Conservation (phyloP, 257 asterid genomes). For the Gynochthodes officinalis region DNA sequence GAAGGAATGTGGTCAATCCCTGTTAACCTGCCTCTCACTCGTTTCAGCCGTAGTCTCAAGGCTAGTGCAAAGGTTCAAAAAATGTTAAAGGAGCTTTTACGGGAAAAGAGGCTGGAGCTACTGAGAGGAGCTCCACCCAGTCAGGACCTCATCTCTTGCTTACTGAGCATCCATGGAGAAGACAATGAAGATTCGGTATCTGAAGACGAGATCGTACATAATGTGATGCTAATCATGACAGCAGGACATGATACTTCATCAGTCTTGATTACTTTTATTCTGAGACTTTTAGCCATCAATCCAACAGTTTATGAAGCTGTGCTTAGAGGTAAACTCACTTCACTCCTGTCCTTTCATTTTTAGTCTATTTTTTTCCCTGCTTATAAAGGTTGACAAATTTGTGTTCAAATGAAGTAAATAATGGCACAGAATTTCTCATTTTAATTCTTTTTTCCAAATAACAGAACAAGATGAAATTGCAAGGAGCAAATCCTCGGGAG, state of each 20-base stretch:
- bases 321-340: constrained; percentile 53
- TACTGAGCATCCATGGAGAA: constrained; percentile 50
- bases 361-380: no score
- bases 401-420: not conserved
- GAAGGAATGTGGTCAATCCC: constrained; percentile 73
- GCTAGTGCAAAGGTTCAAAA: constrained; percentile 48
- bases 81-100: constrained; percentile 45
- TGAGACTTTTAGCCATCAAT: constrained; percentile 50
- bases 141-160: constrained; percentile 65
- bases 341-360: no score
- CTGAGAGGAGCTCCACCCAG: constrained; percentile 41
- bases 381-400: no score
- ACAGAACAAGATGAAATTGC: constrained; percentile 65
- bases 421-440: not conserved
- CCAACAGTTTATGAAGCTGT: constrained; percentile 42
- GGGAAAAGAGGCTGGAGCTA: constrained; percentile 45
- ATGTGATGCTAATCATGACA: constrained; percentile 54
- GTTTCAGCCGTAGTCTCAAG: constrained; percentile 60
- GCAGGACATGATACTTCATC: constrained; percentile 77
- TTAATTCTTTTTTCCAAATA: not conserved
- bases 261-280: constrained; percentile 50
- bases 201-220: constrained; percentile 61
- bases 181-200: constrained; percentile 34
- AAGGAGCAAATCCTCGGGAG: constrained; percentile 33
- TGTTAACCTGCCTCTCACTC: constrained; percentile 55